Evolutionary conservation across 192 early-diverging fungal genomes (phyloP).

Genomic region (Tieghemiomyces parasiticus): DNA sequence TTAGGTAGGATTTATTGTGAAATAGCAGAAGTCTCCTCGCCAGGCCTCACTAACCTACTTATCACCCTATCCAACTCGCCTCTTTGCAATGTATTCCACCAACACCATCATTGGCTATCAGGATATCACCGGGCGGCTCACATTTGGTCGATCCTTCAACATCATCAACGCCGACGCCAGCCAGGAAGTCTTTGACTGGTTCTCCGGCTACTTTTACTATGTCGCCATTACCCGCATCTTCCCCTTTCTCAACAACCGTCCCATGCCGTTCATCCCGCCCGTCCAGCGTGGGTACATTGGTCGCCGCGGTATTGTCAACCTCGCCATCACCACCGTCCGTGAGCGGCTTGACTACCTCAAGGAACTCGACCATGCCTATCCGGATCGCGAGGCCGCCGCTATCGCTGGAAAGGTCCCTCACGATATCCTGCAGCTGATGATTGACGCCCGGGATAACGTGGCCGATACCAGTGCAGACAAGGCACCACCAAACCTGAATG

Average conservation of each 20-base stretch:
- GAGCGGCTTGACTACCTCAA: neutral
- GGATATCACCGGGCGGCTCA: slow-evolving; percentile 18
- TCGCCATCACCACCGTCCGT: slow-evolving; percentile 8
- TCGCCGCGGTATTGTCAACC: slow-evolving; percentile 12
- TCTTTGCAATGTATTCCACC: no score
- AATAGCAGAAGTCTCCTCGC: no score
- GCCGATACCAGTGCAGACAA: no score
- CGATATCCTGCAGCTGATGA: slow-evolving; percentile 24
- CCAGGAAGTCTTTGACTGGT: slow-evolving; percentile 15
- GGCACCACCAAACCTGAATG: no score
- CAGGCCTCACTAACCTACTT: no score
- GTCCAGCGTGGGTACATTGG: slow-evolving; percentile 16
- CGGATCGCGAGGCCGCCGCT: neutral
- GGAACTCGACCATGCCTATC: no score
- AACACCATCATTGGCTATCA: no score
- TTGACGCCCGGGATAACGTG: slow-evolving; percentile 24
- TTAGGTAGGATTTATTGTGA: no score
- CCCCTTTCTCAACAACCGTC: slow-evolving; percentile 11
- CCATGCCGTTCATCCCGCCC: slow-evolving; percentile 9
- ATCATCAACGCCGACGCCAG: slow-evolving; percentile 15
- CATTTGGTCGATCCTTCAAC: slow-evolving; percentile 21
- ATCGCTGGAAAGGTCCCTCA: slow-evolving; percentile 14
- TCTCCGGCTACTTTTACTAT: slow-evolving; percentile 6
- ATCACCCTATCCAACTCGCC: no score
- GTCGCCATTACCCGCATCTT: neutral